Conservation (phyloP, 495 filamentous ascomycete genomes). For the Hypoxylon subgilvum region DNA sequence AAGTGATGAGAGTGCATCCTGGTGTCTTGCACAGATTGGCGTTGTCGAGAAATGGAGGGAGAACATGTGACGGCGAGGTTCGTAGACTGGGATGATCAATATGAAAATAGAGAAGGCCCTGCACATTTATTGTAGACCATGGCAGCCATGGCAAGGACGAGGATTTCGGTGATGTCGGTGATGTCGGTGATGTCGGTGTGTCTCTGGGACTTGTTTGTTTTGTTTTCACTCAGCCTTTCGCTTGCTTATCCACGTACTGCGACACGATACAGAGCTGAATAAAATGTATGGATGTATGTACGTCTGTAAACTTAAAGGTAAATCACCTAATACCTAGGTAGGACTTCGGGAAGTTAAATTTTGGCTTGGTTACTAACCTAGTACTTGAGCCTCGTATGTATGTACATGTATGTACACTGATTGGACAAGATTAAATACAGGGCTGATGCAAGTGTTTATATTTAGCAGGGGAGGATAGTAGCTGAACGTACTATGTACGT, state of each 20-base stretch:
- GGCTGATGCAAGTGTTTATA: constrained; percentile 29
- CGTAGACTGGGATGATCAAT: constrained; percentile 30
- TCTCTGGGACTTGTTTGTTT: no score
- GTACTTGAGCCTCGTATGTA: not conserved
- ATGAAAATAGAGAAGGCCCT: constrained; percentile 10
- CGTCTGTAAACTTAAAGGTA: not conserved
- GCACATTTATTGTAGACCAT: constrained; percentile 5
- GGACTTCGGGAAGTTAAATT: not conserved
- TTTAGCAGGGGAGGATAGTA: constrained; percentile 3
- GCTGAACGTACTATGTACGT: no score
- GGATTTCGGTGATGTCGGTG: no score
- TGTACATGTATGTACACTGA: not conserved
- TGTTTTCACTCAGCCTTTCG: not conserved
- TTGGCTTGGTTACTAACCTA: not conserved
- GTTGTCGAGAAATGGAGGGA: not conserved
- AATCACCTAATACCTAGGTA: not conserved
- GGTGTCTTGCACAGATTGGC: constrained; percentile 10
- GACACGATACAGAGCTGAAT: constrained; percentile 7
- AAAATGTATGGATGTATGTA: not conserved
- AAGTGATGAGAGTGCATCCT: constrained; percentile 40
- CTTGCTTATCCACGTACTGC: constrained; percentile 10
- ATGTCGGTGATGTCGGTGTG: no score
- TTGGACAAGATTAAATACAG: constrained; percentile 15
- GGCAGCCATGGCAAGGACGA: constrained; percentile 26
- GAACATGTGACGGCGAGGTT: constrained; percentile 38